Conservation (phyloP, 2,329 filamentous ascomycete genomes). For the Trichocomaceae sp. region DNA sequence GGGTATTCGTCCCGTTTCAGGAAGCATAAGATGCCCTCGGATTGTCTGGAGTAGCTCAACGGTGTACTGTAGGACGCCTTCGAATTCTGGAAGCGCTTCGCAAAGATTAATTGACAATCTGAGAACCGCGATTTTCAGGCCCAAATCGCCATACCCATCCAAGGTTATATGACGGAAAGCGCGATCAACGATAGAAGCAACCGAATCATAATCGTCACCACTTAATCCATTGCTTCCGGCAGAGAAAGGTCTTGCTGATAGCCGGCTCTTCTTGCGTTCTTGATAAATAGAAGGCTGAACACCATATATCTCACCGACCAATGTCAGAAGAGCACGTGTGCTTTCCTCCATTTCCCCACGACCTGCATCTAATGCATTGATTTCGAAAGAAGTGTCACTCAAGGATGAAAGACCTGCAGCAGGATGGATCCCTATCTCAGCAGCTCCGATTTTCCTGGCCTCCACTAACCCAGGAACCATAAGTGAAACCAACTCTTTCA, state of each 20-base stretch:
- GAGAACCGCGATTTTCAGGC: constrained; percentile 78
- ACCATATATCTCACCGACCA: constrained; percentile 36
- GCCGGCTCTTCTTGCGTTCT: constrained; percentile 26
- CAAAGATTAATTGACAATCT: constrained; percentile 88
- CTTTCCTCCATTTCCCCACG: constrained; percentile 38
- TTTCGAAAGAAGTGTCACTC: constrained; percentile 46
- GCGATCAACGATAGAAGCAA: constrained; percentile 37
- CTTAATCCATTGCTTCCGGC: constrained; percentile 11
- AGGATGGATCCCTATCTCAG: constrained; percentile 93
- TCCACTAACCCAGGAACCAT: constrained; percentile 81
- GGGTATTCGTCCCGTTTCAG: constrained; percentile 61
- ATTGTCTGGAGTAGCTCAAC: constrained; percentile 75
- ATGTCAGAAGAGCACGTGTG: constrained; percentile 32
- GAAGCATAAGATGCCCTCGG: constrained; percentile 65
- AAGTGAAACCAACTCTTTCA: constrained; percentile 76
- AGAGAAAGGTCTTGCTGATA: constrained; percentile 18
- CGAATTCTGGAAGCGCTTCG: constrained; percentile 86
- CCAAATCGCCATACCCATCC: constrained; percentile 64
- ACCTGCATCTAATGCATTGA: constrained; percentile 38
- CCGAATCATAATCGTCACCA: constrained; percentile 23
- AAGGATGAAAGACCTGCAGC: constrained; percentile 76
- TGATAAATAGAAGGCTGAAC: constrained; percentile 33
- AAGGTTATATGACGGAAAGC: constrained; percentile 41
- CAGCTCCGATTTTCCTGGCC: constrained; percentile 83
- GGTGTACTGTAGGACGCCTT: constrained; percentile 81